Conservation (phyloP, 2,329 filamentous ascomycete genomes). For the Neonectria neomacrospora region DNA sequence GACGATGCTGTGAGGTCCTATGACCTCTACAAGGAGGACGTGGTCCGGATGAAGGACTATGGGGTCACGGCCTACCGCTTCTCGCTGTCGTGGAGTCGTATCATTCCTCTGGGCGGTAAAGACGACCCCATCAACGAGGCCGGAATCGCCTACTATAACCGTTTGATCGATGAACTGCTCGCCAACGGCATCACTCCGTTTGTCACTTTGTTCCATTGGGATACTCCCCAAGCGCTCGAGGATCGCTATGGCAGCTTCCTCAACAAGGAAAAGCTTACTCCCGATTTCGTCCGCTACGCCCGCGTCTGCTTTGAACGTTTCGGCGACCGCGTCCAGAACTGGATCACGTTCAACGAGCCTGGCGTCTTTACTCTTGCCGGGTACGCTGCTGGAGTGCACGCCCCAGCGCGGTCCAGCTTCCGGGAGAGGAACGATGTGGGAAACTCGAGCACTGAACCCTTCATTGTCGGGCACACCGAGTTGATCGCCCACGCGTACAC, state of each 20-base stretch:
- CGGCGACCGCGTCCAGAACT: slow-evolving; percentile 38
- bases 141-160: slow-evolving; percentile 68
- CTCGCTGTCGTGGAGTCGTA: slow-evolving; percentile 72
- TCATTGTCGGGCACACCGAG: slow-evolving; percentile 53
- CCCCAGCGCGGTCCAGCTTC: slow-evolving; percentile 35
- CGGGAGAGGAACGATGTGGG: slow-evolving; percentile 36
- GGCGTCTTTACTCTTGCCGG: slow-evolving; percentile 35
- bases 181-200: slow-evolving; percentile 67
- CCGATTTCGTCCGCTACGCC: slow-evolving; percentile 39
- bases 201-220: slow-evolving; percentile 74
- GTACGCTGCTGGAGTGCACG: slow-evolving; percentile 37
- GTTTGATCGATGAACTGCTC: slow-evolving; percentile 67
- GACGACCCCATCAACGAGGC: slow-evolving; percentile 71
- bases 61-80: slow-evolving; percentile 71
- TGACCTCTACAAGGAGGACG: slow-evolving; percentile 60
- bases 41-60: slow-evolving; percentile 65
- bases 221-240: slow-evolving; percentile 58
- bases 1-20: slow-evolving; percentile 54
- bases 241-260: slow-evolving; percentile 40
- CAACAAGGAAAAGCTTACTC: slow-evolving; percentile 34
- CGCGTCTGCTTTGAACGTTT: slow-evolving; percentile 39
- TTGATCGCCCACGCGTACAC: slow-evolving; percentile 53
- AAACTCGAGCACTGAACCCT: slow-evolving; percentile 48
- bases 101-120: slow-evolving; percentile 71
- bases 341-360: slow-evolving; percentile 41